Conservation (phyloP, 129 eudicot species). For the Ambrosia trifida region DNA sequence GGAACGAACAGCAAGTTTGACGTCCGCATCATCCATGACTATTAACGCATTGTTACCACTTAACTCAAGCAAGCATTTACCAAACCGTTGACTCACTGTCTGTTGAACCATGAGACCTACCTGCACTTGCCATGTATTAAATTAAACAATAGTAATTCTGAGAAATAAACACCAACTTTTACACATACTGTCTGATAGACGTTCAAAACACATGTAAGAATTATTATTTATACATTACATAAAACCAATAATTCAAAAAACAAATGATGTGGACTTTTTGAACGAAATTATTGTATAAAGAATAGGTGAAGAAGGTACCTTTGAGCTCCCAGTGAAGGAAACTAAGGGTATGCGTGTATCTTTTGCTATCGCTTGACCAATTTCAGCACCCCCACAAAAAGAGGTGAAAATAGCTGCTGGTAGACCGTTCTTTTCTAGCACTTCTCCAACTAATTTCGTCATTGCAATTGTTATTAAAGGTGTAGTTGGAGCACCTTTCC, state of each 20-base stretch:
- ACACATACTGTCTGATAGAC: background rate
- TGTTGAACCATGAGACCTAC: slow-evolving; percentile 93
- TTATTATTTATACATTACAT: background rate
- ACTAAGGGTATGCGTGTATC: slow-evolving; percentile 89
- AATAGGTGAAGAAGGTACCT: slow-evolving; percentile 44
- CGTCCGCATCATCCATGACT: slow-evolving; percentile 94
- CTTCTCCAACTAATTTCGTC: slow-evolving; percentile 80
- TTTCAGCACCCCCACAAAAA: slow-evolving; percentile 95
- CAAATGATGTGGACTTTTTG: background rate
- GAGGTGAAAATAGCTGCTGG: slow-evolving; percentile 92
- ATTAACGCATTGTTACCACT: slow-evolving; percentile 95
- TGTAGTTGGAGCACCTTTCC: slow-evolving; percentile 99
- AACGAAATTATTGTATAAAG: background rate
- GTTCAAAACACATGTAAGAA: background rate
- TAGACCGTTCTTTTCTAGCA: slow-evolving; percentile 72
- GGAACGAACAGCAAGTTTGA: slow-evolving; percentile 85
- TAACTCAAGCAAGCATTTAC: slow-evolving; percentile 92
- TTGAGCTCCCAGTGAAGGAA: slow-evolving; percentile 98
- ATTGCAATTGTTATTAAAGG: slow-evolving; percentile 88
- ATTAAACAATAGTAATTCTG: slow-evolving; percentile 13
- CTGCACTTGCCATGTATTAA: slow-evolving; percentile 37
- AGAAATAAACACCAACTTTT: background rate
- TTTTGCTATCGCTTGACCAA: slow-evolving; percentile 95
- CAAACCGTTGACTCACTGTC: slow-evolving; percentile 79
- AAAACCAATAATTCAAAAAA: background rate